phyloP scores from a whole-genome alignment of 2,329 filamentous ascomycete genomes.

The Aspergillus tamarii region DNA sequence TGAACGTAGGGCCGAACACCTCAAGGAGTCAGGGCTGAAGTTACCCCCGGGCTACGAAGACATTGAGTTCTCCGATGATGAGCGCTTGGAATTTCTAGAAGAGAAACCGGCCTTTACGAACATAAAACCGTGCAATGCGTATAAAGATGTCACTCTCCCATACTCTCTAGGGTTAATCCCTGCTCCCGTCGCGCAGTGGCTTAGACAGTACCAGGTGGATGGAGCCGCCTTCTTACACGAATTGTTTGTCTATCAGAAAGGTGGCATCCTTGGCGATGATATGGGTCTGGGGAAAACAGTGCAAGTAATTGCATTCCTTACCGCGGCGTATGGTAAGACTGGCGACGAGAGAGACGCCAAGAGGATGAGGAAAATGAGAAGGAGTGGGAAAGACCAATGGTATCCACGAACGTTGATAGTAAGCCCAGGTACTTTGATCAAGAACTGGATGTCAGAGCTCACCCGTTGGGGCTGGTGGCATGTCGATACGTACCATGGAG shows the following conservation, averaged over 20 bases:
- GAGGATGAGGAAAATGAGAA: slow-evolving; percentile 82
- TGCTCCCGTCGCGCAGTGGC: slow-evolving; percentile 84
- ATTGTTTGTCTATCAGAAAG: slow-evolving; percentile 87
- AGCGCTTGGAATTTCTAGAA: slow-evolving; percentile 61
- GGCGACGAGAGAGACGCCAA: slow-evolving; percentile 84
- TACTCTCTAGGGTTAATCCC: slow-evolving; percentile 82
- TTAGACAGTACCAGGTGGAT: slow-evolving; percentile 87
- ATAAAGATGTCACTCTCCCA: slow-evolving; percentile 74
- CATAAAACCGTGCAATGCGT: slow-evolving; percentile 66
- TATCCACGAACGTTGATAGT: slow-evolving; percentile 85
- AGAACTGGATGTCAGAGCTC: slow-evolving; percentile 89
- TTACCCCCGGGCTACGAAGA: slow-evolving; percentile 77
- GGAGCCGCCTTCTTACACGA: slow-evolving; percentile 85
- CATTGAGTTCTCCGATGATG: slow-evolving; percentile 75
- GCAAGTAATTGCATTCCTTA: slow-evolving; percentile 90
- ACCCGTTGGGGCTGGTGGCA: slow-evolving; percentile 96
- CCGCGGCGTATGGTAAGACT: slow-evolving; percentile 90
- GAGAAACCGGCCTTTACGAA: slow-evolving; percentile 72
- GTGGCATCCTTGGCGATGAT: slow-evolving; percentile 89
- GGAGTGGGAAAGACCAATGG: slow-evolving; percentile 63
- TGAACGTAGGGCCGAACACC: slow-evolving; percentile 60
- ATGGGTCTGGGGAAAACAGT: slow-evolving; percentile 98
- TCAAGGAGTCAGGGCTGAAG: slow-evolving; percentile 71
- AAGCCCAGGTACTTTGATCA: slow-evolving; percentile 83
- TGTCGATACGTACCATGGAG: slow-evolving; percentile 79